Conservation (phyloP, 1,284 basidiomycete genomes). For the Fomitopsis pinicola region DNA sequence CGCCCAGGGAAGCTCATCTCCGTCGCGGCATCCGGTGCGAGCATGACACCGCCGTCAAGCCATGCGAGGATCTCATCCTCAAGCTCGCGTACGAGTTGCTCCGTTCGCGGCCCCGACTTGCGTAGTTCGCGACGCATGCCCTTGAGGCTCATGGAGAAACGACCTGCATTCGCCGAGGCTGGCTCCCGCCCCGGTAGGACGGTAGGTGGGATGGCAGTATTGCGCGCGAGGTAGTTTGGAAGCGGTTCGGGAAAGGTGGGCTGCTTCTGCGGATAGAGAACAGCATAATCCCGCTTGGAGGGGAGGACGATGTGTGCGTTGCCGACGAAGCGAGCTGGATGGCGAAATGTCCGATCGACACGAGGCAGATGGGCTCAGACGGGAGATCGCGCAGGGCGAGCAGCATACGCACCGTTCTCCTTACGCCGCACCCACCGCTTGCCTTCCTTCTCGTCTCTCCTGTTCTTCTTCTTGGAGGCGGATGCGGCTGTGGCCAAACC, state of each 20-base stretch:
- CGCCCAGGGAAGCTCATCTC: constrained; percentile 34
- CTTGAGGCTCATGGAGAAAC: constrained; percentile 70
- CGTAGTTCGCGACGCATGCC: constrained; percentile 68
- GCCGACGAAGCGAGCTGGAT: constrained; percentile 58
- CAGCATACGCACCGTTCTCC: constrained; percentile 58
- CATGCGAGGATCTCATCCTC: constrained; percentile 62
- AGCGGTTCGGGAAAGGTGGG: constrained; percentile 74
- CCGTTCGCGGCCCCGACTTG: constrained; percentile 52
- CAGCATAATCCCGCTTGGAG: constrained; percentile 47
- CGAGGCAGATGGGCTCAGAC: constrained; percentile 3
- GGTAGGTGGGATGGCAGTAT: constrained; percentile 43
- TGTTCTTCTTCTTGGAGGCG: constrained; percentile 36
- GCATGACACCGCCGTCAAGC: constrained; percentile 55
- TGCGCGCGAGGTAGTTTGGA: constrained; percentile 63
- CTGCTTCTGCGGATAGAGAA: constrained; percentile 39
- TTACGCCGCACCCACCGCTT: constrained; percentile 71
- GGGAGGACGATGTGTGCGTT: constrained; percentile 69
- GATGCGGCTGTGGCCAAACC: constrained; percentile 12
- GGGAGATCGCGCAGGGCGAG: neutral
- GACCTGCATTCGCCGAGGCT: constrained; percentile 60
- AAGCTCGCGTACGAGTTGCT: constrained; percentile 58
- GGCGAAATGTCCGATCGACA: neutral
- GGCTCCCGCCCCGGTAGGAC: constrained; percentile 40
- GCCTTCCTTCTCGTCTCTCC: constrained; percentile 59
- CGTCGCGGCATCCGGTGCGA: constrained; percentile 42